Evolutionary conservation across 2,329 filamentous ascomycete species (phyloP), one percentile per base, ranked within the genome.

Genomic region (Colletotrichum sp.): DNA sequence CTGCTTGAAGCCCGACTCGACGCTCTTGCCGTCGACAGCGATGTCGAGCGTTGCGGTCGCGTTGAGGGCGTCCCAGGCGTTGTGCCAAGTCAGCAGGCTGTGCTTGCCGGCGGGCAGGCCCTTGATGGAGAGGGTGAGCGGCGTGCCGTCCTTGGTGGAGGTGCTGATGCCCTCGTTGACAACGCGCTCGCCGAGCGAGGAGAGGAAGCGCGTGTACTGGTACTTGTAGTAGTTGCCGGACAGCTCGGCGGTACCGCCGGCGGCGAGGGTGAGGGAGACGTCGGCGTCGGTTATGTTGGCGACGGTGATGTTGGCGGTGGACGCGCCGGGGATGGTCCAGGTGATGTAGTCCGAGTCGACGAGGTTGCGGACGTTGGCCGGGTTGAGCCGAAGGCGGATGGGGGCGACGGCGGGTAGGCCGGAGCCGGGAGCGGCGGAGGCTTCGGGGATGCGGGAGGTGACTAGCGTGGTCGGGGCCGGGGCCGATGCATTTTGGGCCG

Each of bases 21-120:
- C 71, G 12, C 38, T 63, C 43, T 78, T 71, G 4, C 81, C 81
- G 67, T 81, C 78, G 3, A 79, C 80, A 4, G 78, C 75, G n/a
- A 83, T 73, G 8, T 77, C 76, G 3, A 83, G 65, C 7, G 73
- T 75, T 9, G 81, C 79, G 3, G 77, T 73, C n/a, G 65, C 32
- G 10, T 73, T 65, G 28, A 82, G 59, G 7, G 73, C 73, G 55
- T 83, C 81, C 81, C 81, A 82, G 3, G 79, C 79, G 58, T 83
- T 83, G 69, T 82, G 81, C 78, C 78, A 83, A 7, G 81, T 75
- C 24, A 82, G 64, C 9, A 82, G 73, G 4, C 77, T 79, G 59
- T 83, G 81, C 13, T 79, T 71, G 13, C 81, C 81, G n/a, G 78
- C 66, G 3, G 79, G 30, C 4, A 83, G 77, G 3, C 81, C 81